Base-by-base conservation (phyloP, 441 rosid species). In the Syzygium malaccense region DNA sequence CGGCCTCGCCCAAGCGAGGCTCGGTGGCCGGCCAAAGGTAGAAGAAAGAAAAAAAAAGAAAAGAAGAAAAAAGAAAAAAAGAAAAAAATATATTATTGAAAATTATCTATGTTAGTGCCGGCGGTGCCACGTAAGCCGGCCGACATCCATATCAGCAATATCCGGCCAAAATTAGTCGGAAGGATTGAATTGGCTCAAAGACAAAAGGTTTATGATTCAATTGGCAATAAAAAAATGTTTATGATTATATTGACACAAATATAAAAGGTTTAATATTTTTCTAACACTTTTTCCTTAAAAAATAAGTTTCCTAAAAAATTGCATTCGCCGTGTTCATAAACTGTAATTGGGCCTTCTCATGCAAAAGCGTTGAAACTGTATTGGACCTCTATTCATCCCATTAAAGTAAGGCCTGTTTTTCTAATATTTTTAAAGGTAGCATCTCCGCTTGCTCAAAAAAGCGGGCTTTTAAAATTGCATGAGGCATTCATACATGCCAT, bases 141-240 rank as follows among this genome's bases (percentile, higher is more conserved):
- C 12, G 2, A 2, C 0, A 5, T 23, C 11, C 1, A 8, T 4
- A 4, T 56, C 0, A 56, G 28, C 2, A 23, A 56, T 56, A 56
- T 56, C 0, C 8, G 2, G 2, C 5, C 11, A 56, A 56, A 56
- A 56, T 56, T 56, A 56, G 2, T 4, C 4, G 25, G 9, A 56
- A 56, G 12, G 28, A 56, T 1, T 56, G 13, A 56, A 56, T 56
- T 56, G 2, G 23, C 4, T 20, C 5, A 20, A 56, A 11, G 26
- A 20, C 4, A 56, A 56, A 23, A 56, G 4, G 26, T 56, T 3
- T 23, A 56, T 0, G 5, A 4, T 13, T 23, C 10, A 56, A 20
- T 56, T 56, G 26, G 28, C 13, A 56, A 2, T 9, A 56, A 20
- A 8, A 56, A 56, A 23, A 56, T 1, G 5, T 56, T 56, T 56